A percentile compares a stretch with the other conserved stretches of the same genome.
These are phyloP conservation scores for Tuber microsphaerosporum DNA, from an alignment of 495 filamentous ascomycete genomes.

Conservation along the genomic window DNA sequence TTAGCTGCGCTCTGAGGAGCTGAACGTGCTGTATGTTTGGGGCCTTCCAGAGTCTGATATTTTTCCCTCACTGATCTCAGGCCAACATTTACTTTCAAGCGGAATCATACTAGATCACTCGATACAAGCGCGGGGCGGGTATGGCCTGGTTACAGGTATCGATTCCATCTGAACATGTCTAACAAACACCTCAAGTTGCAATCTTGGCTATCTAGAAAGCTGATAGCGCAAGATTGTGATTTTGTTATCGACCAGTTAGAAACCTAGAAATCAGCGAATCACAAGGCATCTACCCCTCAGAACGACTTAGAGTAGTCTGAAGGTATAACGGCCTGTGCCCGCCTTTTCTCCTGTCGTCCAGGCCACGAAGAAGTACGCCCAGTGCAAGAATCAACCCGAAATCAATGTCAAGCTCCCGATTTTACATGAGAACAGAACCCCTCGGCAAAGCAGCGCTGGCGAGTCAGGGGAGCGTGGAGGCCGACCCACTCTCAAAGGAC, in stretches of 20 bases:
- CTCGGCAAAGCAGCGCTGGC: not conserved
- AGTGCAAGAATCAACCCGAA: not conserved
- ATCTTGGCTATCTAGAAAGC: not conserved
- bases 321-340: constrained; percentile 4
- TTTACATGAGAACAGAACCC: not conserved
- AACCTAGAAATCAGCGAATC: not conserved
- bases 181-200: not conserved
- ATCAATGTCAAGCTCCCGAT: not conserved
- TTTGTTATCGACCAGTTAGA: not conserved
- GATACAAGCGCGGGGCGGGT: not conserved
- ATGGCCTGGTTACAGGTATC: not conserved
- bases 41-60: not conserved
- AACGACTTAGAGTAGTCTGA: not conserved
- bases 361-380: not conserved
- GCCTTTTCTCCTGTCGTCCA: not conserved
- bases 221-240: not conserved
- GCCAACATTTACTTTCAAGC: not conserved
- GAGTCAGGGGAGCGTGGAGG: not conserved
- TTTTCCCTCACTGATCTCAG: not conserved
- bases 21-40: not conserved
- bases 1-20: not conserved
- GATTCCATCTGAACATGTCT: not conserved
- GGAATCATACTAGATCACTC: not conserved
- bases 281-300: not conserved
- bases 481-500: not conserved